Evolutionary conservation across 2,329 filamentous ascomycete species (phyloP), one percentile per base, ranked within the genome.

Genomic region (Tolypocladium inflatum): DNA sequence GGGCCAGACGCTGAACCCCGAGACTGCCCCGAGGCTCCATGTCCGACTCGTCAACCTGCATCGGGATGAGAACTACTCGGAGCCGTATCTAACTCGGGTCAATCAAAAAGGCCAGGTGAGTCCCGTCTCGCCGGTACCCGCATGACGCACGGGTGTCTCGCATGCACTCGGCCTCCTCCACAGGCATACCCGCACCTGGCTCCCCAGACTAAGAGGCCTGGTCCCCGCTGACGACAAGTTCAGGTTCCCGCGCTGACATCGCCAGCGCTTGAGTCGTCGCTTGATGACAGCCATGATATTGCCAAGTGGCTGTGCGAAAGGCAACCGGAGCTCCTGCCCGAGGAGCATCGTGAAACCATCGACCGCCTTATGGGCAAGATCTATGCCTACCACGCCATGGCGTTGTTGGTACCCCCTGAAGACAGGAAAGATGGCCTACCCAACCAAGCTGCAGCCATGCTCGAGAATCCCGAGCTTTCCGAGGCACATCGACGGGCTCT

Each of bases 231-330:
- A 58, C 53, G n/a, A 23, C 26, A 19, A 42, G 38, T 35, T 4
- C 10, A 70, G 68, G 68, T 69, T 30, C 68, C 68, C 3, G 56
- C 63, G 8, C 52, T 69, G 58, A 68, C 67, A 4, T 69, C 66
- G 5, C 62, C 64, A n/a, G 57, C 60, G 19, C 57, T 68, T 19
- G 38, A 60, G 4, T 58, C 62, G 26, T 55, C 62, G 4, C 50
- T 71, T 33, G 61, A 65, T 11, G 67, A 70, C 41, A 70, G 67
- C 45, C 62, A 56, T 41, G 62, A 64, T 35, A 69, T 71, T 42
- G 62, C 67, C 4, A 57, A 58, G 26, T 71, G 68, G 68, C 62
- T 70, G 6, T 70, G 67, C 55, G 54, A 64, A 38, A 58, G 57
- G 56, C 67, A 70, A 53, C 67, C 68, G 10, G 65, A 67, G 53